Percentiles rank a stretch among this genome's conserved stretches.
phyloP scores from a whole-genome alignment of 192 early-diverging fungal genomes.

The Gonapodya sp. region DNA sequence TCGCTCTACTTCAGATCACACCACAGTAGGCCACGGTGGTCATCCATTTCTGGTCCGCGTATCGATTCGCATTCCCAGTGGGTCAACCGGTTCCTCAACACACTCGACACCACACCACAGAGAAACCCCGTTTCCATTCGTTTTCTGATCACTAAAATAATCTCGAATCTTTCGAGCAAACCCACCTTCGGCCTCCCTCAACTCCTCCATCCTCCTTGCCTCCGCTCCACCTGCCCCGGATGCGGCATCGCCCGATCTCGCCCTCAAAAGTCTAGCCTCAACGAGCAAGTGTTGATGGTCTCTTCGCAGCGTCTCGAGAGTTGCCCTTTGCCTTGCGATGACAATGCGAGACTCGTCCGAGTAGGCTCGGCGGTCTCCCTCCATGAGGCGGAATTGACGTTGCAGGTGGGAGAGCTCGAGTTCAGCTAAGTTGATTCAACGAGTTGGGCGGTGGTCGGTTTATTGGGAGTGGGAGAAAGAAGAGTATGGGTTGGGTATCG shows the following conservation, averaged over 20 bases:
- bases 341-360: constrained; percentile 9
- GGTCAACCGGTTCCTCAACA: too few relatives aligned
- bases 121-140: too few relatives aligned
- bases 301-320: background rate
- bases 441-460: too few relatives aligned
- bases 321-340: constrained; percentile 11
- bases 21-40: too few relatives aligned
- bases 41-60: too few relatives aligned
- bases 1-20: too few relatives aligned
- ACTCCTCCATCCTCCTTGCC: background rate
- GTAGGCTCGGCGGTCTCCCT: constrained; percentile 8
- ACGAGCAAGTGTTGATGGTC: background rate
- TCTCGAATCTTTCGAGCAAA: background rate
- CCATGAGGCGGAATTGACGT: constrained; percentile 14
- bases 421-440: background rate
- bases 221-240: background rate
- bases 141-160: too few relatives aligned
- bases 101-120: too few relatives aligned
- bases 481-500: too few relatives aligned
- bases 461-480: too few relatives aligned
- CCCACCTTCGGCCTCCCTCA: background rate
- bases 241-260: background rate
- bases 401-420: constrained; percentile 4
- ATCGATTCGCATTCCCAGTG: too few relatives aligned
- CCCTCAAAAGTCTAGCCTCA: background rate